Conservation (phyloP, 2,329 filamentous ascomycete species). For the Penicillium hesseltinei region DNA sequence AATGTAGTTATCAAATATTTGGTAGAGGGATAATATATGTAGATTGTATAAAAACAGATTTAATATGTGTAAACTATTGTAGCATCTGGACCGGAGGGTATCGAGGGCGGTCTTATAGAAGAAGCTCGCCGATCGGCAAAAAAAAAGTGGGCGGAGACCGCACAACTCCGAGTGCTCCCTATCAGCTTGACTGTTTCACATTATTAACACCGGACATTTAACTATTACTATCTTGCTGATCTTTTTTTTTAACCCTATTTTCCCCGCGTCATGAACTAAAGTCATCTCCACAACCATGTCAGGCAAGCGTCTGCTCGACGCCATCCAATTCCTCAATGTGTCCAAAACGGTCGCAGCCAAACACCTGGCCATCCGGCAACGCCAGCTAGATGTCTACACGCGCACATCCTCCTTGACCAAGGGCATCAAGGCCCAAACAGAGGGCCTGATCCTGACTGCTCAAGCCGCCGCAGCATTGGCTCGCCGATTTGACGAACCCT, state of each 20-base stretch:
- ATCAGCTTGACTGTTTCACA: conserved; percentile 15
- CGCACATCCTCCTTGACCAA: conserved; percentile 65
- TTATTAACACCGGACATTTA: not conserved
- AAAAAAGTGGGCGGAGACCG: conserved; percentile 21
- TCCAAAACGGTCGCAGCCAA: conserved; percentile 66
- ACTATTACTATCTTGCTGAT: conserved; percentile 7
- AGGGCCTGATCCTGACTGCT: conserved; percentile 60
- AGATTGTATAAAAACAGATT: not conserved
- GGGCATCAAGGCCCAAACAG: conserved; percentile 60
- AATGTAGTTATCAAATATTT: conserved; percentile 2
- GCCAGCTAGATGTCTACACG: conserved; percentile 62
- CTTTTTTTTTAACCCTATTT: conserved; percentile 10
- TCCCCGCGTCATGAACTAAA: conserved; percentile 23
- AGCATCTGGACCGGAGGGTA: not conserved
- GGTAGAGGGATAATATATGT: not conserved
- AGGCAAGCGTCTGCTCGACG: conserved; percentile 66
- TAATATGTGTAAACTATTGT: not conserved
- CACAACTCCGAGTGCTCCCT: conserved; percentile 18
- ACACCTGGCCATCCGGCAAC: conserved; percentile 58
- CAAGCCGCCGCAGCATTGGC: conserved; percentile 61
- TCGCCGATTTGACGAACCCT: conserved; percentile 55
- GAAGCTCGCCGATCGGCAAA: conserved; percentile 13
- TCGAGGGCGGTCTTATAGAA: not conserved
- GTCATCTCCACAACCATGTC: conserved; percentile 43
- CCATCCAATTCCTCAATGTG: conserved; percentile 67